These are phyloP conservation scores for Aquilaria malaccensis DNA, from an alignment of 345 rosid genomes.

Conservation along the genomic window DNA sequence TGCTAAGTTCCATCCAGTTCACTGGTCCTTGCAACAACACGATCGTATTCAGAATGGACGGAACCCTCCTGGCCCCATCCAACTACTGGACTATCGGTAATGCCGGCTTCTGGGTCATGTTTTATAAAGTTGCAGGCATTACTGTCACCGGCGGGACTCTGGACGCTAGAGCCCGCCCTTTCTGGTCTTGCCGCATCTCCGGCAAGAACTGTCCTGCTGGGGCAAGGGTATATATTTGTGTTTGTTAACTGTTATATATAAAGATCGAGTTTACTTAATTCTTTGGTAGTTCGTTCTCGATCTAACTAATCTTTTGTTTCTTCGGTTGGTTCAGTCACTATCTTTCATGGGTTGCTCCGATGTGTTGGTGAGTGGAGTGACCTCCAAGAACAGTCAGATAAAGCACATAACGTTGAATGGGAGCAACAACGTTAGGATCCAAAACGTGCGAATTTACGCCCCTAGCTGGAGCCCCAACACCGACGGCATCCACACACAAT, in stretches of 20 bases:
- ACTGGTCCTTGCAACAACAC: slow-evolving; percentile 39
- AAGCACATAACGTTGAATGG: slow-evolving; percentile 35
- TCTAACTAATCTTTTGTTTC: neutral
- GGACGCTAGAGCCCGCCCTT: slow-evolving; percentile 28
- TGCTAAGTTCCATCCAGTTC: slow-evolving; percentile 15
- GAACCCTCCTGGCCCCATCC: slow-evolving; percentile 32
- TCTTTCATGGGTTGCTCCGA: slow-evolving; percentile 30
- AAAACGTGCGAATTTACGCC: slow-evolving; percentile 33
- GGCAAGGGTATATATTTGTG: slow-evolving; percentile 20
- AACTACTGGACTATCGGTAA: slow-evolving; percentile 23
- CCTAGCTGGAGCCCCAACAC: slow-evolving; percentile 51
- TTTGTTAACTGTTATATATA: too few species aligned
- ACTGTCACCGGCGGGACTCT: slow-evolving; percentile 26
- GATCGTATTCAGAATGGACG: slow-evolving; percentile 24
- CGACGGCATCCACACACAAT: slow-evolving; percentile 46
- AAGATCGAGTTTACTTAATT: slow-evolving; percentile 8
- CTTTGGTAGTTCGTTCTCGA: too few species aligned
- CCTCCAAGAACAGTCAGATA: slow-evolving; percentile 42
- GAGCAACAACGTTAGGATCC: slow-evolving; percentile 30
- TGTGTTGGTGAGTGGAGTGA: slow-evolving; percentile 33
- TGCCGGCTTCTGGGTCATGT: slow-evolving; percentile 32
- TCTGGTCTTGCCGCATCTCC: slow-evolving; percentile 34
- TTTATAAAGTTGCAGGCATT: slow-evolving; percentile 25
- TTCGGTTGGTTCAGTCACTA: slow-evolving; percentile 25
- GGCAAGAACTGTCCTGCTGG: slow-evolving; percentile 27